Evolutionary conservation across 116 monocot genomes (phyloP), one percentile per base, ranked within the genome.

Genomic region (Dioscorea cayenensis): DNA sequence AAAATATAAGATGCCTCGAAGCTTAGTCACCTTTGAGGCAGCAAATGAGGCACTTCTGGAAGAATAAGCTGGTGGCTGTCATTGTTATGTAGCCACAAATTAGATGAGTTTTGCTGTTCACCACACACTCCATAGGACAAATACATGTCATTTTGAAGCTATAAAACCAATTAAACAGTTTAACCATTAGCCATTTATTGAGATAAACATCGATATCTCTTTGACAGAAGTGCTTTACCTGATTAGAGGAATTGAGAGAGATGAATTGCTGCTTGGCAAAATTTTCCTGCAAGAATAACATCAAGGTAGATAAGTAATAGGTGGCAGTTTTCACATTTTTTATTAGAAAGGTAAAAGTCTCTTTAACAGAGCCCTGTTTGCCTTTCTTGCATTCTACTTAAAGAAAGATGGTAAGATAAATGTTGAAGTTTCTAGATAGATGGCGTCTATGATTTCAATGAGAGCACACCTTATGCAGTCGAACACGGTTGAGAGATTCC

Each of bases 61-160:
- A 78, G 32, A 27, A 81, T 21, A 28, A 78, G 25, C 22, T 76
- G 72, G 28, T 73, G 81, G 38, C 59, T 72, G 73, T 76, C 78
- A 81, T 64, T 71, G 43, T 70, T 59, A 25, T 78, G 75, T 52
- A 73, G 61, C 85, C 78, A 85, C n/a, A 73, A 73, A 27, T 73
- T 76, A 48, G 72, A 72, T n/a, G 68, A 69, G 49, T 55, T 51
- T 73, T 78, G 78, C 27, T 78, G 81, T 65, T 76, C 81, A 20
- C 60, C 28, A 3, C 25, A 51, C 43, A 81, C 36, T 49, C 22
- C 66, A 58, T 73, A 19, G 28, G 76, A 81, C 49, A 81, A 51
- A 66, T 79, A 50, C 29, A 78, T 51, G 69, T 52, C 73, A 73
- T n/a, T 81, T 23, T 73, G 81, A 70, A 85, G 76, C 85, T 85